These are phyloP conservation scores for Aspergillus sp. DNA, from an alignment of 2,329 filamentous ascomycete species.

Conservation along the genomic window DNA sequence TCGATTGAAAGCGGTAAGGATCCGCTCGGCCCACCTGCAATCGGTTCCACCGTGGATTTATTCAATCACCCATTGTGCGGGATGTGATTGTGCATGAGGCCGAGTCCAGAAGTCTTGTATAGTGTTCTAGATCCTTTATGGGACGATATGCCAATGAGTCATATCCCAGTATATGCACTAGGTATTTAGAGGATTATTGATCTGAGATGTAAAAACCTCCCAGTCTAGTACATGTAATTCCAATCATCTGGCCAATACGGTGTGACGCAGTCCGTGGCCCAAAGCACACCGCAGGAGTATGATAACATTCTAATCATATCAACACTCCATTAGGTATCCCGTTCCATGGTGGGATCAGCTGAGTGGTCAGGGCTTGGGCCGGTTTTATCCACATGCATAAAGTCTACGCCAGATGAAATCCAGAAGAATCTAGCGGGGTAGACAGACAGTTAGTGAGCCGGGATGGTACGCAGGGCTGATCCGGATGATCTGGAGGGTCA, in stretches of 20 bases:
- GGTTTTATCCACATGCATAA: constrained; percentile 5
- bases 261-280: no score
- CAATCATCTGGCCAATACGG: no score
- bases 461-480: constrained; percentile 8
- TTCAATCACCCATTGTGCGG: not conserved
- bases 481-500: constrained; percentile 7
- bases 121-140: no score
- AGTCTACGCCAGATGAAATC: constrained; percentile 13
- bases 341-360: constrained; percentile 2
- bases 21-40: not conserved
- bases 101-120: no score
- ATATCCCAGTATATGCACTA: no score
- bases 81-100: no score
- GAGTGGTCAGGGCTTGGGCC: not conserved
- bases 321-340: not conserved
- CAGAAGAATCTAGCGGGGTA: constrained; percentile 21
- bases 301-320: not conserved
- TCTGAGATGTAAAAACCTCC: no score
- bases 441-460: constrained; percentile 3
- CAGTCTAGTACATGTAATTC: no score
- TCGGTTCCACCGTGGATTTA: not conserved
- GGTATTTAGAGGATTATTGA: no score
- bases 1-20: not conserved
- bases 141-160: no score
- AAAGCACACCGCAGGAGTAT: not conserved